Evolutionary conservation across 208 protist genomes (phyloP).

Genomic region (Perkinsela sp.): DNA sequence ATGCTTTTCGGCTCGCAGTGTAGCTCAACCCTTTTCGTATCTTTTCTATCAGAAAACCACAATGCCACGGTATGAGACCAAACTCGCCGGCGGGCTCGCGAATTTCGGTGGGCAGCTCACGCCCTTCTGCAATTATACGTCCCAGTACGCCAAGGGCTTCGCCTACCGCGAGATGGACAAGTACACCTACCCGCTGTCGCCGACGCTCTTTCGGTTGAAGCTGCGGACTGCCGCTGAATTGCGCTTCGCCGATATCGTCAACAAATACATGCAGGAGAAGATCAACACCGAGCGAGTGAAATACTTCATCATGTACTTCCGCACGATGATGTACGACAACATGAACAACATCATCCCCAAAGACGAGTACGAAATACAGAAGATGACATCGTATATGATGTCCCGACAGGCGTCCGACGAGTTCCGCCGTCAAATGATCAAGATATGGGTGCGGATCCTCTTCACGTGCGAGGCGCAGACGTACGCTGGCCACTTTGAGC

Average conservation of each 20-base stretch:
- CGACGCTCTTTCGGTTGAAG: slow-evolving; percentile 48
- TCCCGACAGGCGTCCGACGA: slow-evolving; percentile 62
- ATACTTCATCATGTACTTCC: slow-evolving; percentile 52
- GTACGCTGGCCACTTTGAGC: slow-evolving; percentile 31
- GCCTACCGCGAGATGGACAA: slow-evolving; percentile 52
- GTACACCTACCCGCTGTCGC: slow-evolving; percentile 44
- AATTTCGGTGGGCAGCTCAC: slow-evolving; percentile 55
- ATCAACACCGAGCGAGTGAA: slow-evolving; percentile 53
- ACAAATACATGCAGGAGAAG: slow-evolving; percentile 55
- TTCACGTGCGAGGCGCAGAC: slow-evolving; percentile 51
- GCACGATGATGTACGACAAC: slow-evolving; percentile 50
- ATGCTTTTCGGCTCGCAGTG: too few species aligned
- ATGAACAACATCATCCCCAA: slow-evolving; percentile 65
- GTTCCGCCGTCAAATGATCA: slow-evolving; percentile 58
- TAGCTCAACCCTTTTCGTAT: too few species aligned
- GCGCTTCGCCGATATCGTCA: slow-evolving; percentile 49
- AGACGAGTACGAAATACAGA: slow-evolving; percentile 57
- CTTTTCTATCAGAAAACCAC: neutral
- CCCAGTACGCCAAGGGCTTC: slow-evolving; percentile 50
- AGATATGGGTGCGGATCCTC: slow-evolving; percentile 38
- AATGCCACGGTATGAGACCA: slow-evolving; percentile 12
- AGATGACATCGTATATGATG: slow-evolving; percentile 56
- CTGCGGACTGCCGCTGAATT: slow-evolving; percentile 48
- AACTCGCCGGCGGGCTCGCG: slow-evolving; percentile 35
- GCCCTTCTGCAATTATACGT: slow-evolving; percentile 61